Base-by-base conservation (phyloP, 2,329 filamentous ascomycete genomes). In the Pseudogymnoascus sp. region DNA sequence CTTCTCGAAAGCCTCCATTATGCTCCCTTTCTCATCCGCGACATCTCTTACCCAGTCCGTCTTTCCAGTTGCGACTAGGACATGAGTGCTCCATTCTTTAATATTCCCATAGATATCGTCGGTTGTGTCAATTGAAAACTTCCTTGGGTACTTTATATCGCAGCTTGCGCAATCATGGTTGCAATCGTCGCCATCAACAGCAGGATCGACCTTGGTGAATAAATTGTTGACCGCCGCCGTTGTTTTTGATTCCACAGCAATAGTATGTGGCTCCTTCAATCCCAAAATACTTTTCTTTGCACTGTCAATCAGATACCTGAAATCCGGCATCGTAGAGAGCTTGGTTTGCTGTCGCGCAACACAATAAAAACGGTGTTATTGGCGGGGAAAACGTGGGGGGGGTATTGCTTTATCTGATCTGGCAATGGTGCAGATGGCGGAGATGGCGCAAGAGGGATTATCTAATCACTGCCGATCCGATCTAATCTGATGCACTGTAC, bases 21-120 rank as follows among this genome's bases (percentile, higher is more conserved):
- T 82, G 72, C 88, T 91, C 5, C 89, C 89, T 75, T 90, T 87
- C 79, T 97, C 95, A 72, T 97, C 90, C 63, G 84, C 86, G 53
- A 96, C 90, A 77, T 96, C 89, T 65, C 90, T 79, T 72, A 93
- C 89, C 95, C 95, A 99, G 76, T 99, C 95, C 26, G 87, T 83
- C 83, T 97, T 96, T 65, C 92, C 91, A n/a, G 95, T 99, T 24
- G 91, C 95, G 14, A 97, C 91, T 33, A 99, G 79, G 66, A 96
- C 74, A 76, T 99, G 95, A 19, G 92, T 95, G 71, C 85, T 87
- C 89, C 91, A 97, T 37, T 86, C 91, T 72, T 91, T 90, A 66
- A 97, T 84, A 64, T 89, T 81, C 0, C 93, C 95, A 73, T 96
- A 97, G 59, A 99, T 78, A 70, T 86, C 79, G 72, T 96, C 91